Conservation (phyloP, 2,329 filamentous ascomycete genomes). For the Thelonectria blattea region DNA sequence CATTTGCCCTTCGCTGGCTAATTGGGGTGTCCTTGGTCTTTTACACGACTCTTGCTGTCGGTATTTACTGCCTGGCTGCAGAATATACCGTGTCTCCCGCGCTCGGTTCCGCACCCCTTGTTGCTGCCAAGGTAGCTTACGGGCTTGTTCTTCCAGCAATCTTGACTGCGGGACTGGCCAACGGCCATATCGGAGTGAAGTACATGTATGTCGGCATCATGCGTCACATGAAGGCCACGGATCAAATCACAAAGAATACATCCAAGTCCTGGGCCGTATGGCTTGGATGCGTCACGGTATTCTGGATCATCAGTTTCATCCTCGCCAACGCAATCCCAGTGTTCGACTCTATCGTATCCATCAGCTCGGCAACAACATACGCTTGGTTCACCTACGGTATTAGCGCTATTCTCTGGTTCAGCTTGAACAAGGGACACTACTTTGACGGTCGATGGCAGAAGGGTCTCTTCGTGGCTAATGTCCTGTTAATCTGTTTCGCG, state of each 20-base stretch:
- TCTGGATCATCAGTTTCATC: conserved; percentile 33
- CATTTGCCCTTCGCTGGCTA: conserved; percentile 21
- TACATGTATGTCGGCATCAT: conserved; percentile 30
- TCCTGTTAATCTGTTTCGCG: conserved; percentile 22
- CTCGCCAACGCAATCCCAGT: conserved; percentile 33
- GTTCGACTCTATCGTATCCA: conserved; percentile 33
- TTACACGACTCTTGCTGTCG: conserved; percentile 25
- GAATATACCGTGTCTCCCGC: conserved; percentile 29
- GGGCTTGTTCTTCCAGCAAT: conserved; percentile 30
- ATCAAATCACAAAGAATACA: conserved; percentile 27
- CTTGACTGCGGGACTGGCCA: conserved; percentile 26
- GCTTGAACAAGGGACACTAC: conserved; percentile 20
- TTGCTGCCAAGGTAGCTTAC: conserved; percentile 31
- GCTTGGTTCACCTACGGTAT: conserved; percentile 35
- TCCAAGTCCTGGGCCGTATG: conserved; percentile 31
- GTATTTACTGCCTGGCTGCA: conserved; percentile 29
- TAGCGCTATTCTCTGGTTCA: conserved; percentile 26
- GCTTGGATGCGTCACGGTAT: conserved; percentile 23
- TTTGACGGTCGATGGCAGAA: conserved; percentile 26
- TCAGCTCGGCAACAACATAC: conserved; percentile 29
- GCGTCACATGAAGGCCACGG: conserved; percentile 24
- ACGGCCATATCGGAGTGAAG: conserved; percentile 32
- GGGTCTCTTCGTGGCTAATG: conserved; percentile 23
- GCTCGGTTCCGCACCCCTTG: conserved; percentile 26
- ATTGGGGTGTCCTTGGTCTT: conserved; percentile 22